phyloP scores from a whole-genome alignment of 75 land plant genomes.

The Selaginella tamariscina region DNA sequence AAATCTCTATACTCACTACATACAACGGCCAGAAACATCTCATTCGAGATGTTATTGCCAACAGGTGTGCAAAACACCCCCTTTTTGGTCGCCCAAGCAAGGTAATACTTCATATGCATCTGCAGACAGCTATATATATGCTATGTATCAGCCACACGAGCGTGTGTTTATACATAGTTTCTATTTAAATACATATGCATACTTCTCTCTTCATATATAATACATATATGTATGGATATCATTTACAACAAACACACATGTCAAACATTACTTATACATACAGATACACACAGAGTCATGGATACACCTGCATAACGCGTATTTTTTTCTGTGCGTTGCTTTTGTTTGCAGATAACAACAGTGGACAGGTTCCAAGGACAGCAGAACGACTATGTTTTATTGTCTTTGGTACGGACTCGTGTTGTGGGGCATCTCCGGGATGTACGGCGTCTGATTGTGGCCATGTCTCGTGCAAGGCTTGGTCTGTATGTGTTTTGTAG shows the following conservation, averaged over 20 bases:
- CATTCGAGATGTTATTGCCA: constrained; percentile 86
- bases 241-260: no score
- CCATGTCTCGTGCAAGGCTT: constrained; percentile 97
- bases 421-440: constrained; percentile 93
- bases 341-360: constrained; percentile 58
- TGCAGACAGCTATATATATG: no score
- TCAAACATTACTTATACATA: no score
- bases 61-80: constrained; percentile 51
- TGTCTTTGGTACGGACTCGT: constrained; percentile 86
- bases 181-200: no score
- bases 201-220: no score
- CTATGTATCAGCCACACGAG: no score
- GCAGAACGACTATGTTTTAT: constrained; percentile 86
- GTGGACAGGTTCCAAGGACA: constrained; percentile 99
- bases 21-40: constrained; percentile 97
- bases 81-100: constrained; percentile 82
- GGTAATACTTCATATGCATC: no score
- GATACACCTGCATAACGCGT: no score
- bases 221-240: no score
- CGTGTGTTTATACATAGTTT: no score
- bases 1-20: constrained; percentile 88
- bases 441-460: constrained; percentile 89
- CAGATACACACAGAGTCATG: no score
- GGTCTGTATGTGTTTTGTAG: constrained; percentile 88
- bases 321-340: neutral